Evolutionary conservation across 768 basidiomycete genomes (phyloP).

Genomic region (Kwoniella heveanensis): DNA sequence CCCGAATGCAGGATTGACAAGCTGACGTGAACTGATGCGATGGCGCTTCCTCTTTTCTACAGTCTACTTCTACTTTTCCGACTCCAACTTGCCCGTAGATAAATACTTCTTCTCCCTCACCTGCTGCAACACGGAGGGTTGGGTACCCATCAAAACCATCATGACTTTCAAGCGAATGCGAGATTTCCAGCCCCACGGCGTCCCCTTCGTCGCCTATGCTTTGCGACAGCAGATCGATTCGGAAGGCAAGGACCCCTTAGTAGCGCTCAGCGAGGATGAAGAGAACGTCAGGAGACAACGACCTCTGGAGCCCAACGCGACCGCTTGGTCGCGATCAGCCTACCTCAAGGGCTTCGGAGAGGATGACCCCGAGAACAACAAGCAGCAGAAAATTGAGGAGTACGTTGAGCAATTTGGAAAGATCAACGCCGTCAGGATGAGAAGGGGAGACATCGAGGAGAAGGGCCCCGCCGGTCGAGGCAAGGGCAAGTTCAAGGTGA

Average conservation of each 20-base stretch:
- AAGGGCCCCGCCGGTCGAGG: slow-evolving; percentile 37
- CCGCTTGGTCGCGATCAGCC: slow-evolving; percentile 76
- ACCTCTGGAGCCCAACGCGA: slow-evolving; percentile 71
- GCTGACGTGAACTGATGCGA: slow-evolving; percentile 6
- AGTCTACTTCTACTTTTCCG: slow-evolving; percentile 98
- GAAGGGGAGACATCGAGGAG: slow-evolving; percentile 68
- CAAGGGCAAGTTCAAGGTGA: slow-evolving; percentile 80
- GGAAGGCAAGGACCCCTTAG: slow-evolving; percentile 57
- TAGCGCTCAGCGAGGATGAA: slow-evolving; percentile 75
- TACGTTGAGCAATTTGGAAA: slow-evolving; percentile 77
- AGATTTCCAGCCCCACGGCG: slow-evolving; percentile 65
- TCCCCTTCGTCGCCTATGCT: slow-evolving; percentile 71
- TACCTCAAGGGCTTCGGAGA: slow-evolving; percentile 92
- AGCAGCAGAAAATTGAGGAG: slow-evolving; percentile 73
- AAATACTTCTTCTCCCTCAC: slow-evolving; percentile 96
- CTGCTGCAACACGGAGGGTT: slow-evolving; percentile 73
- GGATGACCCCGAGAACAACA: slow-evolving; percentile 62
- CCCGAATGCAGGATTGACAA: neutral
- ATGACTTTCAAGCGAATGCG: slow-evolving; percentile 95
- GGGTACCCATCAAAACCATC: slow-evolving; percentile 83
- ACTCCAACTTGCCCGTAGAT: slow-evolving; percentile 79
- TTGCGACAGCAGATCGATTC: slow-evolving; percentile 58
- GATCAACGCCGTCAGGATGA: slow-evolving; percentile 82
- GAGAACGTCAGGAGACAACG: slow-evolving; percentile 72
- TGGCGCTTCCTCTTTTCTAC: slow-evolving; percentile 1